phyloP scores from a whole-genome alignment of 139 green algal genomes.

The Pleodorina starrii region DNA sequence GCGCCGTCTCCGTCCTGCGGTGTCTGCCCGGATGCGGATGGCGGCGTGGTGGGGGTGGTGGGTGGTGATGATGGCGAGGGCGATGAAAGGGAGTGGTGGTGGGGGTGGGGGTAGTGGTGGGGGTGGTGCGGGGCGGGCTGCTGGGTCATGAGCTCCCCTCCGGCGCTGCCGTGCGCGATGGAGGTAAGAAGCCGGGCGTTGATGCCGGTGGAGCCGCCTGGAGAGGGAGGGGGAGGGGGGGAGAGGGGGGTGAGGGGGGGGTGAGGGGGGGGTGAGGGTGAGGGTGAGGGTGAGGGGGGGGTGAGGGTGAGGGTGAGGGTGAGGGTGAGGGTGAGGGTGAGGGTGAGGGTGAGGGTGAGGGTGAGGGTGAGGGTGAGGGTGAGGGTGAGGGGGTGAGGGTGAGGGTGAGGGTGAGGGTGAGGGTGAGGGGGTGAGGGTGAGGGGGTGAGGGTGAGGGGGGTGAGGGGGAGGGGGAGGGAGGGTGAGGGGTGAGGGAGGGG shows the following conservation, averaged over 20 bases:
- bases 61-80: background rate
- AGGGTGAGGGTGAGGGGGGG: no score
- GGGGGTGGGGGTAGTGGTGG: background rate
- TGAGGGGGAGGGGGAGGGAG: no score
- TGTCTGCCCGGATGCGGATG: background rate
- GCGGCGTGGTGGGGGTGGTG: background rate
- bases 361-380: no score
- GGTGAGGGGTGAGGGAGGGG: no score
- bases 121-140: background rate
- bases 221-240: background rate
- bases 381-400: no score
- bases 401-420: no score
- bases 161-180: conserved; percentile 23
- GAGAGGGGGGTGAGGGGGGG: background rate
- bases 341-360: no score
- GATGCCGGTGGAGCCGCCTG: conserved; percentile 11
- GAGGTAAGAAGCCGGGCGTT: conserved; percentile 35
- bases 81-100: background rate
- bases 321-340: background rate
- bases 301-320: no score
- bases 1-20: no score
- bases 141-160: conserved; percentile 26
- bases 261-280: background rate
- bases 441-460: no score
- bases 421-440: no score